A percentile compares a stretch with the other conserved stretches of the same genome.
phyloP scores from a whole-genome alignment of 768 basidiomycete species.

The Mycena galericulata region DNA sequence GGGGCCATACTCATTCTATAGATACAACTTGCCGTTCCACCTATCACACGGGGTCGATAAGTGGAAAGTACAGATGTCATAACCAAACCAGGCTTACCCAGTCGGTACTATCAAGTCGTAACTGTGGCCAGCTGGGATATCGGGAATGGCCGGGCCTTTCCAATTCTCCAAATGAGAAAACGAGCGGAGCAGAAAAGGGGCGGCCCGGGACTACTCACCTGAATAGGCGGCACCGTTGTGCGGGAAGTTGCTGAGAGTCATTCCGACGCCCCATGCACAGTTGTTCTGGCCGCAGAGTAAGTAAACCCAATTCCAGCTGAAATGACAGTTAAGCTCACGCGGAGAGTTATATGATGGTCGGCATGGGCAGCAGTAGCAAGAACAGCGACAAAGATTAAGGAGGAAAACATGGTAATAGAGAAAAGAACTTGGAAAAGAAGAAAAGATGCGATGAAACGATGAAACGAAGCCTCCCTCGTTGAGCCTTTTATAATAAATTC shows the following conservation, averaged over 20 bases:
- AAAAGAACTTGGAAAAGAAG: too few species aligned
- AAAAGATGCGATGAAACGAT: too few species aligned
- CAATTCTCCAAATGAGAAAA: not conserved
- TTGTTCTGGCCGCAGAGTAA: too few species aligned
- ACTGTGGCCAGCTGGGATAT: slow-evolving; percentile 1
- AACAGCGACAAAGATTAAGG: too few species aligned
- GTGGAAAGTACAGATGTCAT: not conserved
- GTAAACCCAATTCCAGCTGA: too few species aligned
- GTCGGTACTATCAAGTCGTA: slow-evolving; percentile 6
- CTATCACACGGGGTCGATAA: not conserved
- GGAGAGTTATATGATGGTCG: too few species aligned
- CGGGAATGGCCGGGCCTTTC: slow-evolving; percentile 13
- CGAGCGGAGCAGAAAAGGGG: not conserved
- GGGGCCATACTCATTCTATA: not conserved
- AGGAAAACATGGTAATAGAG: too few species aligned
- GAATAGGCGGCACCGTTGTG: slow-evolving; percentile 23
- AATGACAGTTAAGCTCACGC: too few species aligned
- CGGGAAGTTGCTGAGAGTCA: slow-evolving; percentile 25
- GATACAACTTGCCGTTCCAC: slow-evolving; percentile 19
- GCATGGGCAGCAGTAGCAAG: too few species aligned
- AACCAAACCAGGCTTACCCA: not conserved
- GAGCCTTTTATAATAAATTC: too few species aligned
- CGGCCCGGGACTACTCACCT: not conserved
- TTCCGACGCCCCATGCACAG: slow-evolving; percentile 14
- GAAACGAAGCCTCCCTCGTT: too few species aligned